Evolutionary conservation across 768 basidiomycete species (phyloP).

Genomic region (Amanita rimosa): DNA sequence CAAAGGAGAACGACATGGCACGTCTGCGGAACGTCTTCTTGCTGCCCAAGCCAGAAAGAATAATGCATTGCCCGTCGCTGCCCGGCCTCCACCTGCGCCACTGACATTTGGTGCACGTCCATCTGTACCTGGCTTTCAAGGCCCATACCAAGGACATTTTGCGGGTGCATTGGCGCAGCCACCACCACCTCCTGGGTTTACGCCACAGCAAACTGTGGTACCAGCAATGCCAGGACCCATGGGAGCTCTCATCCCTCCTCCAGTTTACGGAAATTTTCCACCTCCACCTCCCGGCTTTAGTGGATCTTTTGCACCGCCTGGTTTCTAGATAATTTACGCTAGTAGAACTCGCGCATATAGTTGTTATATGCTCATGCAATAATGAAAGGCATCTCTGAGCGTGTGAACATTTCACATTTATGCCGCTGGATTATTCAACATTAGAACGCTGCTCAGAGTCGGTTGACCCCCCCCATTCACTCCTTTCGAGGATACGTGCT

Average conservation of each 20-base stretch:
- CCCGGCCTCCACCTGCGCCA: constrained; percentile 66
- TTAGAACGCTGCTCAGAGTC: constrained; percentile 7
- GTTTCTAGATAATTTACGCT: constrained; percentile 1
- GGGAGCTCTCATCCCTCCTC: constrained; percentile 18
- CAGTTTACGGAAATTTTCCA: constrained; percentile 40
- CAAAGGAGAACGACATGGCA: constrained; percentile 96
- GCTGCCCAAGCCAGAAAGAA: constrained; percentile 95
- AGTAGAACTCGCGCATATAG: too few species aligned
- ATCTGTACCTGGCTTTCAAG: constrained; percentile 60
- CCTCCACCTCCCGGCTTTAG: constrained; percentile 62
- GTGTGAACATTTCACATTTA: not conserved
- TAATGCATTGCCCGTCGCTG: constrained; percentile 73
- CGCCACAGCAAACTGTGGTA: constrained; percentile 58
- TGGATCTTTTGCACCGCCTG: constrained; percentile 29
- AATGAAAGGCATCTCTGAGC: not conserved
- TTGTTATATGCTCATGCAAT: not conserved
- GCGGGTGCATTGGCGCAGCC: constrained; percentile 80
- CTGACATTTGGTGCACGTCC: constrained; percentile 61
- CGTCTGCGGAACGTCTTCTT: constrained; percentile 90
- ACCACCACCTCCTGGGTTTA: constrained; percentile 73
- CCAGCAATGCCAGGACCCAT: constrained; percentile 26
- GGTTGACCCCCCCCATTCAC: not conserved
- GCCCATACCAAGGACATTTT: constrained; percentile 86
- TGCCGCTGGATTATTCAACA: constrained; percentile 25
- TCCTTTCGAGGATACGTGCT: not conserved